Base-by-base conservation (phyloP, 1,284 basidiomycete genomes). In the Meira miltonrushii region DNA sequence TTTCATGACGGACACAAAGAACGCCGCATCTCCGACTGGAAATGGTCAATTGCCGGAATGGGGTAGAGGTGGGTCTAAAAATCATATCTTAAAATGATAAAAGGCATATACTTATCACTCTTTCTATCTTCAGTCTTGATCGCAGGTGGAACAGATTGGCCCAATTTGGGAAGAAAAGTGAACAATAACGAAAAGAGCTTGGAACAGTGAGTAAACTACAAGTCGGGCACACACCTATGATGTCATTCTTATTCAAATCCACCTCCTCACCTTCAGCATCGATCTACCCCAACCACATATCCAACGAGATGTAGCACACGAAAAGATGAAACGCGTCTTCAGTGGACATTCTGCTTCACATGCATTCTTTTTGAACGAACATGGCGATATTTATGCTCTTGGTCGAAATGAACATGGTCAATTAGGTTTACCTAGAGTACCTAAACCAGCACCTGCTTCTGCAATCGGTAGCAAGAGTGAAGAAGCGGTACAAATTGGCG, bases 281-380 rank as follows among this genome's bases (percentile, higher is more conserved):
- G 91, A 95, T 81, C 83, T 96, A 4, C 83, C 86, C 49, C 84
- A 87, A 76, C 91, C 92, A 0, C 85, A 92, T 78, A 90, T 94
- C 72, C 83, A 95, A 40, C 88, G 93, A 55, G 89, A 89, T 0
- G 82, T 96, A 25, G 84, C 85, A 75, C 91, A 93, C 73, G 82
- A 94, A 51, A 62, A 64, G 44, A 69, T 72, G 53, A 58, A 49
- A 23, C 62, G 64, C 46, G 59, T 75, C 41, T 58, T 70, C 38
- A 60, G 67, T 19, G 71, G 66, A 39, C 72, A 68, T 64, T 65
- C 61, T 43, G 65, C 64, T 39, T 69, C 67, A 44, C 65, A 71
- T 44, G 56, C 59, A 2, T 59, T 72, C 51, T 62, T 71, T 28
- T 54, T 78, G 2, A 66, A 68, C 41, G 78, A 84, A 37, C 81